Percentiles rank a stretch among this genome's conserved stretches.
Evolutionary conservation across 78 protist species (phyloP).

Genomic region (Polysphondylium violaceum): DNA sequence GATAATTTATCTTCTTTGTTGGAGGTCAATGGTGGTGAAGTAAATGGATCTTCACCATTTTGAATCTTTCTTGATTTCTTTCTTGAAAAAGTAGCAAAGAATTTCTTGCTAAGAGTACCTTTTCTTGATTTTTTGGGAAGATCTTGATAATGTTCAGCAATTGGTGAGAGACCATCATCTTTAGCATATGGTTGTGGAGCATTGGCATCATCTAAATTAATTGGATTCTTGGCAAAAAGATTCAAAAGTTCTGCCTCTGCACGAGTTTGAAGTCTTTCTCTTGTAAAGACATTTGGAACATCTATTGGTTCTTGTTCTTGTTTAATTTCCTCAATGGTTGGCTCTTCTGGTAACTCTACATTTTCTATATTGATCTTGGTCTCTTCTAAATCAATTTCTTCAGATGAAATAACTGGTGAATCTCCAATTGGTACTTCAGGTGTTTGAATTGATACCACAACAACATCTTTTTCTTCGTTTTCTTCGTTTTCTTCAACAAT

Average conservation of each 20-base stretch:
- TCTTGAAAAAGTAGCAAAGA: constrained; percentile 24
- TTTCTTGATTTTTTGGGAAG: constrained; percentile 6
- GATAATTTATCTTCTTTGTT: too few relatives aligned
- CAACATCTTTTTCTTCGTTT: too few relatives aligned
- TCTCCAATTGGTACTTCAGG: constrained; percentile 16
- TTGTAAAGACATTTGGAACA: not conserved
- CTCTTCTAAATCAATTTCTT: not conserved
- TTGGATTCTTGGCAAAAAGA: not conserved
- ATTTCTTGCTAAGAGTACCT: constrained; percentile 7
- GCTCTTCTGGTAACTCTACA: not conserved
- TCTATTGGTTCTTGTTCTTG: not conserved
- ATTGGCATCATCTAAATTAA: not conserved
- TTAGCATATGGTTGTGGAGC: not conserved
- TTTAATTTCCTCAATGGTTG: not conserved
- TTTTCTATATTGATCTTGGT: not conserved
- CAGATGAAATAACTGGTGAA: not conserved
- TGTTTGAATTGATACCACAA: too few relatives aligned
- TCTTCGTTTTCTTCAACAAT: too few relatives aligned
- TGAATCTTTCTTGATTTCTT: constrained; percentile 25
- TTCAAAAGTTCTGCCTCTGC: constrained; percentile 19
- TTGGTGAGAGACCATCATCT: not conserved
- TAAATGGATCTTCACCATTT: not conserved
- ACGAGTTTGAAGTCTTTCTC: constrained; percentile 40
- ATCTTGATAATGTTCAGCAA: constrained; percentile 1
- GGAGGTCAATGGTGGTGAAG: not conserved